These are phyloP conservation scores for Leucaena leucocephala DNA, from an alignment of 306 rosid species.

Conservation along the genomic window DNA sequence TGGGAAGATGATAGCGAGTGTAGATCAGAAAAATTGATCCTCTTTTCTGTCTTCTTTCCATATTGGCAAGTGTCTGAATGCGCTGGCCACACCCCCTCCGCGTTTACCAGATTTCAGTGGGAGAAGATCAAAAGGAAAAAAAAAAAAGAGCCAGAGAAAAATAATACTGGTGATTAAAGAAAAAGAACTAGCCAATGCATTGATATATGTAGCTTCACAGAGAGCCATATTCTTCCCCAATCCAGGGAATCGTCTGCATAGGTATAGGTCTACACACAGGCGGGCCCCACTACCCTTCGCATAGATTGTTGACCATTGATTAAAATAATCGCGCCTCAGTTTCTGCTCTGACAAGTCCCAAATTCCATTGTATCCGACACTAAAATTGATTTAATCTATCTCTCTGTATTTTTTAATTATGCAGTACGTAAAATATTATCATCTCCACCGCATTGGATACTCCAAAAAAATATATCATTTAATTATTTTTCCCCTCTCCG, in stretches of 20 bases:
- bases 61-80: neutral
- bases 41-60: constrained; percentile 7
- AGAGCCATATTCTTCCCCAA: neutral
- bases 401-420: neutral
- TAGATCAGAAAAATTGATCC: constrained; percentile 37
- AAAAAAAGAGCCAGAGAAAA: neutral
- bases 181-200: neutral
- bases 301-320: neutral
- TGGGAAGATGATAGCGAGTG: constrained; percentile 34
- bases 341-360: neutral
- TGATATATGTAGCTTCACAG: neutral
- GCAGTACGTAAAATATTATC: neutral
- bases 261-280: neutral
- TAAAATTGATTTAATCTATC: constrained; percentile 20
- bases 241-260: neutral
- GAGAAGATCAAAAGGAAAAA: neutral
- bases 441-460: constrained; percentile 25
- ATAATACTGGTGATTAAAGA: neutral
- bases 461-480: neutral
- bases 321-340: neutral
- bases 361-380: constrained; percentile 36
- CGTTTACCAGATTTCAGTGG: constrained; percentile 3
- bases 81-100: neutral
- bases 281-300: neutral
- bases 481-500: neutral